Evolutionary conservation across 2,329 filamentous ascomycete species (phyloP), one percentile per base, ranked within the genome.

Genomic region (Gnomoniopsis sp.): DNA sequence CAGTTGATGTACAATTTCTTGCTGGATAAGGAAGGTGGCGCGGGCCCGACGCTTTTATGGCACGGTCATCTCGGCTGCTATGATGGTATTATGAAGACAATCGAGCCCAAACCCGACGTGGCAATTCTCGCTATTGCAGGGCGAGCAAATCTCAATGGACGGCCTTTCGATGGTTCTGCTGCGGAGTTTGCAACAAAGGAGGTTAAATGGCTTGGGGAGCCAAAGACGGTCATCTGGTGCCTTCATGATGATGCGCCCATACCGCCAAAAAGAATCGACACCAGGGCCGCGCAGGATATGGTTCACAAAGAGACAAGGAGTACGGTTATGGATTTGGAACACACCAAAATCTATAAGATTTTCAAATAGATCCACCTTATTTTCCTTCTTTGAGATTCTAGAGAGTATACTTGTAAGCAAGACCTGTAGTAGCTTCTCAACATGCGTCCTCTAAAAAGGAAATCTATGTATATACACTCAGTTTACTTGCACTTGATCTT

Each of bases 1-100:
- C 66, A 68, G 38, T 43, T 68, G 12, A 61, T 66, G 62, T 67
- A 58, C 59, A 68, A 67, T 51, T 63, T 68, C 17, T 11, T 68
- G 0, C 23, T 66, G 3, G 64, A 55, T 4, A 54, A 60, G n/a
- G 64, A 66, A 49, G 52, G 44, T 12, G 53, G 30, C 4, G 6
- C 43, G 14, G 53, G 53, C 3, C 44, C 53, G 11, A 56, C 63
- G 17, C 26, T 66, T 34, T 55, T 68, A 0, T 67, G 60, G 59
- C 67, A 60, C 38, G 61, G 61, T 1, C 66, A 67, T 36, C 53
- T 68, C 11, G 66, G 66, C 3, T 65, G 55, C 1, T 66, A 67
- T 47, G 57, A 63, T 30, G 62, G 64, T 12, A 51, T 67, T 48
- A 33, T 66, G 50, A 53, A 60, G 38, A 46, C 46, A 15, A 48